Percentiles rank a stretch among this genome's conserved stretches.
Evolutionary conservation across 768 basidiomycete species (phyloP).

Genomic region (Boletus huronensis): DNA sequence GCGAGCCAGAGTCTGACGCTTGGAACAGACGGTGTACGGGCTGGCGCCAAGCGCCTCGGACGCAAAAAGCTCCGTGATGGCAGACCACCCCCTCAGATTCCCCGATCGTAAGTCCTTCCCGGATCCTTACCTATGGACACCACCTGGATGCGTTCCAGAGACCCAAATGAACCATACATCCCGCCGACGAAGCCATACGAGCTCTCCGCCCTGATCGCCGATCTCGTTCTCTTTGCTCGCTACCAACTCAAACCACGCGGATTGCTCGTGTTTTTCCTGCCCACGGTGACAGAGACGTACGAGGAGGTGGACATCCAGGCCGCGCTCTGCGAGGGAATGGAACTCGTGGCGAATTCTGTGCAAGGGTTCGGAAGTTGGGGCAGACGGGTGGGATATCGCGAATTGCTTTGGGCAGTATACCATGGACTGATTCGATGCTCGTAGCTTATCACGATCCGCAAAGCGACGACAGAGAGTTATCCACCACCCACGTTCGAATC

Average conservation of each 20-base stretch:
- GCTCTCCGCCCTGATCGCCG: constrained; percentile 73
- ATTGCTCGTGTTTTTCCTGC: constrained; percentile 92
- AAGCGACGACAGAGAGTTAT: constrained; percentile 45
- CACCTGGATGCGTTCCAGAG: constrained; percentile 3
- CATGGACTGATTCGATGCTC: background rate
- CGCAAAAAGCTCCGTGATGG: constrained; percentile 48
- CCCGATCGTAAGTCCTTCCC: constrained; percentile 41
- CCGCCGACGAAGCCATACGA: constrained; percentile 94
- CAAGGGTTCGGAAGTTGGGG: constrained; percentile 97
- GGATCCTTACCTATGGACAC: background rate
- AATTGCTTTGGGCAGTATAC: background rate
- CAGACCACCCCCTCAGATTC: constrained; percentile 28
- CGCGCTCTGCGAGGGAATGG: constrained; percentile 84
- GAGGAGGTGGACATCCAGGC: constrained; percentile 78
- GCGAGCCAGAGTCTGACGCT: background rate
- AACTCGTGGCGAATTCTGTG: constrained; percentile 79
- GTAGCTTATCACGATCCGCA: constrained; percentile 89
- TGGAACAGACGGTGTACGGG: constrained; percentile 81
- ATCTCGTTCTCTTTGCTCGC: constrained; percentile 78
- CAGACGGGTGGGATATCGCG: constrained; percentile 59
- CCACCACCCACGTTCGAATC: constrained; percentile 55
- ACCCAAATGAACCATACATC: constrained; percentile 66
- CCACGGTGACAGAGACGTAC: constrained; percentile 89
- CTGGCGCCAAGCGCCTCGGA: constrained; percentile 80
- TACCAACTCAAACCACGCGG: constrained; percentile 84